Percentiles rank a stretch among this genome's conserved stretches.
Evolutionary conservation across 2,329 filamentous ascomycete species (phyloP).

Genomic region (Aspergillus phoenicis): DNA sequence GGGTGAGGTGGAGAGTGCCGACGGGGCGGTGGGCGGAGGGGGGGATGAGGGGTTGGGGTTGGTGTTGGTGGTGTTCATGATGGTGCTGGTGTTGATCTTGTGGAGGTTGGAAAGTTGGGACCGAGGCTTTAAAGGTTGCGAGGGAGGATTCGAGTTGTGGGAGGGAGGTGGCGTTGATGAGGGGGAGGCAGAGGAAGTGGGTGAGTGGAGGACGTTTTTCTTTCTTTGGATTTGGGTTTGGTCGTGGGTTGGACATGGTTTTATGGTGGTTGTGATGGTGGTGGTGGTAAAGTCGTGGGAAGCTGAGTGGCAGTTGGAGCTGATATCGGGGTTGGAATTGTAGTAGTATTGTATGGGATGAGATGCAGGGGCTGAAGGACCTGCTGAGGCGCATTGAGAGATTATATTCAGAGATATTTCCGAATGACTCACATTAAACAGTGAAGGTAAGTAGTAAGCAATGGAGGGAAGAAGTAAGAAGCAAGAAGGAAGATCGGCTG

Average conservation of each 20-base stretch:
- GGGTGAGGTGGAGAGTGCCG: slow-evolving; percentile 80
- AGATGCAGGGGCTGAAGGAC: not conserved
- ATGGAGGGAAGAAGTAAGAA: not conserved
- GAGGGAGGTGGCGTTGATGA: slow-evolving; percentile 63
- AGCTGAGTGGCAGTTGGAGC: too few relatives aligned
- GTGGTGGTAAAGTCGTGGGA: too few relatives aligned
- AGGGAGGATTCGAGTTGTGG: slow-evolving; percentile 68
- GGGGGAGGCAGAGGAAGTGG: slow-evolving; percentile 56
- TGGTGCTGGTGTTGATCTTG: slow-evolving; percentile 9
- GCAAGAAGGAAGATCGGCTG: not conserved
- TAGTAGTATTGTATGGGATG: slow-evolving; percentile 9
- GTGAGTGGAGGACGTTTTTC: slow-evolving; percentile 42
- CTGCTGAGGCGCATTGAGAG: slow-evolving; percentile 7
- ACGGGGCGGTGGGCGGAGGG: slow-evolving; percentile 71
- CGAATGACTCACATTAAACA: too few relatives aligned
- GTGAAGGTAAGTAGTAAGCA: not conserved
- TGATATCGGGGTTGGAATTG: slow-evolving; percentile 3
- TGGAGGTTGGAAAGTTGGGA: slow-evolving; percentile 34
- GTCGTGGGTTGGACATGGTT: slow-evolving; percentile 13
- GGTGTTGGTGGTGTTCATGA: slow-evolving; percentile 25
- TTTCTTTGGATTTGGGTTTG: slow-evolving; percentile 11
- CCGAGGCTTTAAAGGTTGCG: slow-evolving; percentile 62
- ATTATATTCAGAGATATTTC: not conserved
- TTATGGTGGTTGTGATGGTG: slow-evolving; percentile 1
- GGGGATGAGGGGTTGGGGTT: slow-evolving; percentile 54